Base-by-base conservation (phyloP, 2,329 filamentous ascomycete species). In the Fusarium annulatum region DNA sequence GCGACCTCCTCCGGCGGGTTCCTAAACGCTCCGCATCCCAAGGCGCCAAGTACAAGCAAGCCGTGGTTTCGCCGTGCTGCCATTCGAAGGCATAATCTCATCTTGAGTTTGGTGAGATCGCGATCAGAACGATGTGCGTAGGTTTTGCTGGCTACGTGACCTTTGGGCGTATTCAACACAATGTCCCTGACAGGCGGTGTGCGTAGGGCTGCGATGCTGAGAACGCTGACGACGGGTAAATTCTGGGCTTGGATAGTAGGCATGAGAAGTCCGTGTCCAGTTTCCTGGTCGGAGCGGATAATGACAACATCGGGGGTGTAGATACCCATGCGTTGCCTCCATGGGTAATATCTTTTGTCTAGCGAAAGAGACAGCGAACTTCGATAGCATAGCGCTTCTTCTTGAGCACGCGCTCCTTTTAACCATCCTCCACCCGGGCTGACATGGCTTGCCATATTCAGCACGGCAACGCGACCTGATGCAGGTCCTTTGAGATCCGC, bases 371-470 rank as follows among this genome's bases (percentile, higher is more conserved):
- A 85, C 12, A 91, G 85, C 2, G 88, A 87, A 51, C 86, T 89
- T 48, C 91, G 88, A 78, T 90, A 91, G 81, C 90, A 93, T 11
- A 94, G 84, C 6, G 88, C 87, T 82, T 94, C 92, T 81, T 94
- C 91, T 79, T 94, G 92, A 0, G 91, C 91, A 36, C 88, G 80
- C 61, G 89, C 85, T 41, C 91, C 91, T 42, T 85, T 85, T 9
- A 86, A 78, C 86, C 90, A 93, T 23, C 90, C 90, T 26, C 92
- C 91, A n/a, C 91, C 92, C 0, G 88, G 85, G 19, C 77, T 80
- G 7, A 80, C 74, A 52, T 88, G 85, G 57, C 89, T 92, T 21
- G 91, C 91, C 82, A 93, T 89, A 76, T 93, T 94, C 66, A 94
- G 83, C 30, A 93, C 85, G 38, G 86, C 88, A n/a, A 92, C 86